Evolutionary conservation across 352 stramenopile species (phyloP), one percentile per base, ranked within the genome.

Genomic region (Plasmopara halstedii): DNA sequence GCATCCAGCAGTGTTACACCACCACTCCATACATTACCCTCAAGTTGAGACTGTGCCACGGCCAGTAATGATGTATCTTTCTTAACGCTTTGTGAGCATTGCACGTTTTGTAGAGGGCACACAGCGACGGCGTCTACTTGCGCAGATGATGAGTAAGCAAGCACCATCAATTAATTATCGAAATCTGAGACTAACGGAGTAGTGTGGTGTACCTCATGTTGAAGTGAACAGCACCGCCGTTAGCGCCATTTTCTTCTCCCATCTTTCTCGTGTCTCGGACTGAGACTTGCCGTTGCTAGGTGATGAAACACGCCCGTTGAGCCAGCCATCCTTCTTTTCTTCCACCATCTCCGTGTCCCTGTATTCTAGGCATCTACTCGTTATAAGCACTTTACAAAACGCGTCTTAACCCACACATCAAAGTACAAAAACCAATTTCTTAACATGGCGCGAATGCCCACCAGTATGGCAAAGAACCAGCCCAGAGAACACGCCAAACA

Each of bases 21-120:
- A 37, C 80, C 79, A 42, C 57, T 64, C 80, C 80, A 92, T 20
- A 77, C 53, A 54, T 89, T 92, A 15, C 80, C 79, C 42, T 89
- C 80, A 6, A 92, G 71, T 33, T 58, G 58, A 39, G 80, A 89
- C 38, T 74, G 62, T n/a, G 77, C 73, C 17, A 85, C 67, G 0
- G 75, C 76, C 14, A 92, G 46, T 9, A 87, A 43, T 43, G 68
- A 48, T 22, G 62, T 18, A 23, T 67, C 65, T 27, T 48, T 29
- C 2, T 53, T 43, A 3, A 59, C 63, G 3, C 59, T 45, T 21
- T 65, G 46, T 9, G 50, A 63, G 15, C 57, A 60, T 13, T 58
- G 35, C 39, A 40, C 22, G 40, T 49, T 54, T 6, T 58, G 47
- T 46, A 67, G 46, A 18, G 48, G 44, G 18, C 52, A 67, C 23